phyloP scores from a whole-genome alignment of 1,284 basidiomycete species.

The Termitomyces sp. region DNA sequence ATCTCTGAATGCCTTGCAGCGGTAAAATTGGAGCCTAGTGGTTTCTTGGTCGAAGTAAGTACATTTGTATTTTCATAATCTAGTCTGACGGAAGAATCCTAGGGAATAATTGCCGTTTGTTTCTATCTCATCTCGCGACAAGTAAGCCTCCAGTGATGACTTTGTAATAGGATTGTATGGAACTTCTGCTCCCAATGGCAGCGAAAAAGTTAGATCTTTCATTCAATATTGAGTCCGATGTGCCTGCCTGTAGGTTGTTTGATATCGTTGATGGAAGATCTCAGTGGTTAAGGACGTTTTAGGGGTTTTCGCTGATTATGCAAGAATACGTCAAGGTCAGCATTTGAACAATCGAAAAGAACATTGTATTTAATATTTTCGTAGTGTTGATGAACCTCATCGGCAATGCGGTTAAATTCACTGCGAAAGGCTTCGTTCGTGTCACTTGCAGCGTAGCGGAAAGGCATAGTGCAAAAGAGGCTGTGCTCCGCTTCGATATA shows the following conservation, averaged over 20 bases:
- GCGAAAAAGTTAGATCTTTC: constrained; percentile 67
- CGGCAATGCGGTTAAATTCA: constrained; percentile 73
- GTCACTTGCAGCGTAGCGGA: constrained; percentile 53
- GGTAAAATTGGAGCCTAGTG: constrained; percentile 61
- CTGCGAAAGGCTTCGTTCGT: constrained; percentile 53
- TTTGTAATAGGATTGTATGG: constrained; percentile 55
- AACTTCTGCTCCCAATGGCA: constrained; percentile 65
- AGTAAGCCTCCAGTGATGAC: not conserved
- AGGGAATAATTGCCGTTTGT: constrained; percentile 61
- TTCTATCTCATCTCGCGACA: not conserved
- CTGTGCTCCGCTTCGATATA: constrained; percentile 58
- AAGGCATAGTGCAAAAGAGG: constrained; percentile 35
- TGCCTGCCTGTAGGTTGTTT: constrained; percentile 47
- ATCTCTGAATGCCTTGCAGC: constrained; percentile 33
- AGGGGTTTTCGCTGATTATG: constrained; percentile 72
- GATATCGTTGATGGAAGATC: not conserved
- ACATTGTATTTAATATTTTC: not conserved
- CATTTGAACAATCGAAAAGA: not conserved
- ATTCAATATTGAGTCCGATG: constrained; percentile 60
- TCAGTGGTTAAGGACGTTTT: not conserved
- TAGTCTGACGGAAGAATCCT: not conserved
- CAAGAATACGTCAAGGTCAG: constrained; percentile 64
- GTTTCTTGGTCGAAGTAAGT: constrained; percentile 56
- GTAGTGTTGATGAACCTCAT: constrained; percentile 70
- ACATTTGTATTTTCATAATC: not conserved